These are phyloP conservation scores for Fusarium sp. DNA, from an alignment of 2,329 filamentous ascomycete genomes.

Conservation along the genomic window DNA sequence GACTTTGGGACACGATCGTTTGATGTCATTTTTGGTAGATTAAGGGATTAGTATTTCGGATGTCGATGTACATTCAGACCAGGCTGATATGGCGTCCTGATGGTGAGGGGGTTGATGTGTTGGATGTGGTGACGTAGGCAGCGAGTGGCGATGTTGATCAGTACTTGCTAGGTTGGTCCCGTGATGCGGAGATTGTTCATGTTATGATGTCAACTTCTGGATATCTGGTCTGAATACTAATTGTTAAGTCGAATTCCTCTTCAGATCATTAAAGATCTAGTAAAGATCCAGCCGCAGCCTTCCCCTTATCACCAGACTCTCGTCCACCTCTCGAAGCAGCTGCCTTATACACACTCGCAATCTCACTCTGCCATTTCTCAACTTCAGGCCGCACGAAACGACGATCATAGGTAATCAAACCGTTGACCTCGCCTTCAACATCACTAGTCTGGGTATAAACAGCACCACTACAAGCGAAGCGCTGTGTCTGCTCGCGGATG, in stretches of 20 bases:
- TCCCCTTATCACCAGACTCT: not conserved
- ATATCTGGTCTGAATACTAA: too few species aligned
- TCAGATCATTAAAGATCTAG: conserved; percentile 7
- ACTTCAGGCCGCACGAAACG: conserved; percentile 69
- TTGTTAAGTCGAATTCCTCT: too few species aligned
- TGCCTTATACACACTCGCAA: conserved; percentile 70
- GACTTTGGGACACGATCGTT: too few species aligned
- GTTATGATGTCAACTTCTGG: too few species aligned
- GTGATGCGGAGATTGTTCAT: not conserved
- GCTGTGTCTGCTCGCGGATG: conserved; percentile 70
- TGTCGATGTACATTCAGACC: too few species aligned
- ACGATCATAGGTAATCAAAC: conserved; percentile 77
- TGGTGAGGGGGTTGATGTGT: too few species aligned
- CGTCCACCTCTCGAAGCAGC: conserved; percentile 53
- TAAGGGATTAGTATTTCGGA: not conserved
- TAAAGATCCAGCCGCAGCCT: not conserved
- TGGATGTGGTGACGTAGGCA: conserved; percentile 1
- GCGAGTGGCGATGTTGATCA: not conserved
- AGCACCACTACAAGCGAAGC: conserved; percentile 74
- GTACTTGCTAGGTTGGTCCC: not conserved
- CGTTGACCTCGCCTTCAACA: conserved; percentile 81
- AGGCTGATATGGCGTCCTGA: too few species aligned
- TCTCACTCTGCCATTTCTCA: conserved; percentile 71
- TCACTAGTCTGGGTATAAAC: conserved; percentile 82
- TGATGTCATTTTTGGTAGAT: not conserved